Evolutionary conservation across 768 basidiomycete genomes (phyloP).

Genomic region (Astraeus odoratus): DNA sequence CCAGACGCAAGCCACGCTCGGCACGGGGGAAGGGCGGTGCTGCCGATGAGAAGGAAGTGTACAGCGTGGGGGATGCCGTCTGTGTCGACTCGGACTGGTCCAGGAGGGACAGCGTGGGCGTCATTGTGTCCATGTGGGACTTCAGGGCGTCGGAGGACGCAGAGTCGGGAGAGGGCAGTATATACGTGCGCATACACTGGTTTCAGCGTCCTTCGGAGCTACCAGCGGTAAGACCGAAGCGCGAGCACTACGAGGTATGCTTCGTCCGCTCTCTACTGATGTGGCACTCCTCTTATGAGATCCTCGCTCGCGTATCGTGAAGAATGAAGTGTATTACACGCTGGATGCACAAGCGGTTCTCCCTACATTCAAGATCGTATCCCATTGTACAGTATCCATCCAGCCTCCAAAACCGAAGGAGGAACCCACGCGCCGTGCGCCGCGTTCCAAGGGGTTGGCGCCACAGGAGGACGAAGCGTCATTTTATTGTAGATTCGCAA

Average conservation of each 20-base stretch:
- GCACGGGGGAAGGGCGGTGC: slow-evolving; percentile 9
- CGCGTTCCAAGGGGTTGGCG: too few species aligned
- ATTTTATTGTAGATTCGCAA: slow-evolving; percentile 55
- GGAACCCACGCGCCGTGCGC: background rate
- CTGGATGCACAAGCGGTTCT: slow-evolving; percentile 42
- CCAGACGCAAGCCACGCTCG: slow-evolving; percentile 6
- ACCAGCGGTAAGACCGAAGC: slow-evolving; percentile 49
- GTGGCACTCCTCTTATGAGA: slow-evolving; percentile 3
- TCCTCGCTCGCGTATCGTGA: background rate
- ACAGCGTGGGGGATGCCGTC: slow-evolving; percentile 60
- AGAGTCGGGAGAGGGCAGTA: slow-evolving; percentile 31
- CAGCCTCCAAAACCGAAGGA: slow-evolving; percentile 9
- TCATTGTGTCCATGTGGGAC: slow-evolving; percentile 69
- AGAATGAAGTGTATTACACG: slow-evolving; percentile 78
- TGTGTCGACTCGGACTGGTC: slow-evolving; percentile 40
- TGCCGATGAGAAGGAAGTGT: slow-evolving; percentile 25
- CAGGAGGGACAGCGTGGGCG: slow-evolving; percentile 54
- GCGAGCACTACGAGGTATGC: slow-evolving; percentile 55
- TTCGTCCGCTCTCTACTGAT: too few species aligned
- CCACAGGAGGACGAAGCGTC: slow-evolving; percentile 14
- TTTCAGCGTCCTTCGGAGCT: slow-evolving; percentile 64
- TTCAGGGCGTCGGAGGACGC: slow-evolving; percentile 22
- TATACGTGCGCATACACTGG: slow-evolving; percentile 67
- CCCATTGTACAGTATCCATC: slow-evolving; percentile 43
- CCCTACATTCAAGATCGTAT: slow-evolving; percentile 43